These are phyloP conservation scores for Lepidium didymum DNA, from an alignment of 345 rosid genomes.

Conservation along the genomic window DNA sequence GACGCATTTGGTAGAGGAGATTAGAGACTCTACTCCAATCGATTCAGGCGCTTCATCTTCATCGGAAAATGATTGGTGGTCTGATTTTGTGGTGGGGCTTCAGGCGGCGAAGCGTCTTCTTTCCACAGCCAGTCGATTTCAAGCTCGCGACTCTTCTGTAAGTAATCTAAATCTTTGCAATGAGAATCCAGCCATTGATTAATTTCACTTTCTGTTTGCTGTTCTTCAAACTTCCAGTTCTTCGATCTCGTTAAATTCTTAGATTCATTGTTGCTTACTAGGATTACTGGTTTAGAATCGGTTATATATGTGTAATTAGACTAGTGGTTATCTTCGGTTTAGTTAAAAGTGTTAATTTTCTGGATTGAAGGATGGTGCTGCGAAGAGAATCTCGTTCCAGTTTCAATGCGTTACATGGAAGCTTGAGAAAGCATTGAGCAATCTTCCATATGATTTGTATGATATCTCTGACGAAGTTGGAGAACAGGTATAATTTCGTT, in stretches of 20 bases:
- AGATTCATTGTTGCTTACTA: slow-evolving; percentile 6
- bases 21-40: slow-evolving; percentile 37
- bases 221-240: background rate
- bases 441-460: slow-evolving; percentile 56
- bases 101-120: slow-evolving; percentile 58
- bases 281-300: slow-evolving; percentile 13
- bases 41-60: slow-evolving; percentile 23
- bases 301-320: background rate
- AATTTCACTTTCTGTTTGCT: background rate
- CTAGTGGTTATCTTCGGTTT: slow-evolving; percentile 11
- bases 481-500: slow-evolving; percentile 51
- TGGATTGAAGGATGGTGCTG: slow-evolving; percentile 58
- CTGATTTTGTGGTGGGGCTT: slow-evolving; percentile 52
- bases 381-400: slow-evolving; percentile 65
- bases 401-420: slow-evolving; percentile 79
- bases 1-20: slow-evolving; percentile 81
- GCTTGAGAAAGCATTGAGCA: slow-evolving; percentile 73
- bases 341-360: background rate
- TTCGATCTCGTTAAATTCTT: background rate
- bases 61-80: slow-evolving; percentile 47
- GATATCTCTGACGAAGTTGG: slow-evolving; percentile 86
- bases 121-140: slow-evolving; percentile 32
- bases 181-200: background rate
- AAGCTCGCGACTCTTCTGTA: slow-evolving; percentile 47
- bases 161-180: slow-evolving; percentile 22